Conservation (phyloP, 139 green algal species). For the Ulvella scutata region DNA sequence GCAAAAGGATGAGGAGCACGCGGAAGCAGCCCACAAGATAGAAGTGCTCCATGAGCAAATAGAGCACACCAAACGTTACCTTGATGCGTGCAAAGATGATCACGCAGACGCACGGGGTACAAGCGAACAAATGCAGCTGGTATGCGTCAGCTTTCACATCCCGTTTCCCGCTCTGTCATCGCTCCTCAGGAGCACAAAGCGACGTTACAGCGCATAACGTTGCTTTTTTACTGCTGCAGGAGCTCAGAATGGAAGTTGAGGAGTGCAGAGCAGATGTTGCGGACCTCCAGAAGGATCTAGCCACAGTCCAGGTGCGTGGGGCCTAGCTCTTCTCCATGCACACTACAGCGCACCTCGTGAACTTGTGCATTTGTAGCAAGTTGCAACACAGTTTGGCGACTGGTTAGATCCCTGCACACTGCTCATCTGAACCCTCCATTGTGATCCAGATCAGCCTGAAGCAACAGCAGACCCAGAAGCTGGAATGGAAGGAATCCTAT, state of each 20-base stretch:
- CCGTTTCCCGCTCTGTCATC: too few species aligned
- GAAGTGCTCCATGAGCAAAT: too few species aligned
- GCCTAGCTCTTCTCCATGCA: too few species aligned
- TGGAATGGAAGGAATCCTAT: not conserved
- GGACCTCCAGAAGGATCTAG: not conserved
- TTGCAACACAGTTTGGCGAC: not conserved
- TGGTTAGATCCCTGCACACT: not conserved
- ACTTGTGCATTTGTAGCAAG: not conserved
- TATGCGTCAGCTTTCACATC: too few species aligned
- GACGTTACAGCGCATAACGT: not conserved
- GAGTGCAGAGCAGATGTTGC: not conserved
- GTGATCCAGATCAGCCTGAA: not conserved
- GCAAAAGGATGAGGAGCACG: not conserved
- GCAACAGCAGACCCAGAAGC: not conserved
- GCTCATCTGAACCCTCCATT: not conserved
- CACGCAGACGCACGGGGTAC: not conserved
- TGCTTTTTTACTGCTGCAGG: not conserved
- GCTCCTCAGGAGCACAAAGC: not conserved
- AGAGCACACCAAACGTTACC: too few species aligned
- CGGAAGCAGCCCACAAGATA: not conserved
- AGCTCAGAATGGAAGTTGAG: not conserved
- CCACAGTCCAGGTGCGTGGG: not conserved
- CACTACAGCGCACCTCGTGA: too few species aligned
- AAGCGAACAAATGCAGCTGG: too few species aligned
- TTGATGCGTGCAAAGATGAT: too few species aligned